Conservation (phyloP, 768 basidiomycete species). For the Boletus tomentosulus region DNA sequence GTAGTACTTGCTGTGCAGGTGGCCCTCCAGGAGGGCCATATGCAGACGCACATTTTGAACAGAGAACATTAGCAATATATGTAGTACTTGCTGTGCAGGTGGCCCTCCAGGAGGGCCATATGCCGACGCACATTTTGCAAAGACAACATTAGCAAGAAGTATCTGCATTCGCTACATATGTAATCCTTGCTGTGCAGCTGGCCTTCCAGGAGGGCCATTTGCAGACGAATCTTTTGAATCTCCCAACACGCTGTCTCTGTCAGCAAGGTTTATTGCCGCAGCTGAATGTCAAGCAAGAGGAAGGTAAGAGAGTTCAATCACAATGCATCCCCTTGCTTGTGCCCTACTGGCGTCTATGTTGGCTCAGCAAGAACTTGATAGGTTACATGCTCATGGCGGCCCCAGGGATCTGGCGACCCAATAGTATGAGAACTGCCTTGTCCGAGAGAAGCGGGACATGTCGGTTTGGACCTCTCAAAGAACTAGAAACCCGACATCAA, state of each 20-base stretch:
- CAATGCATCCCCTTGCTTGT: slow-evolving; percentile 90
- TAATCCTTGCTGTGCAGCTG: too few species aligned
- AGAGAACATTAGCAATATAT: too few species aligned
- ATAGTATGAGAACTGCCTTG: slow-evolving; percentile 91
- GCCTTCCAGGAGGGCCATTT: too few species aligned
- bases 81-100: too few species aligned
- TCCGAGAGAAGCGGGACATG: slow-evolving; percentile 92
- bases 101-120: too few species aligned
- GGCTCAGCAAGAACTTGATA: slow-evolving; percentile 77
- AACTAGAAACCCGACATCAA: slow-evolving; percentile 97
- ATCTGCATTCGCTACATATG: too few species aligned
- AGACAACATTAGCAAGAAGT: too few species aligned
- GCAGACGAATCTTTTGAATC: too few species aligned
- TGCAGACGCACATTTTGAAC: too few species aligned
- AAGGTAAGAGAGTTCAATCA: slow-evolving; percentile 78
- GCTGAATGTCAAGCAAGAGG: slow-evolving; percentile 55
- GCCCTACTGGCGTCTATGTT: slow-evolving; percentile 71
- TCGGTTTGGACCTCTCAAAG: slow-evolving; percentile 78
- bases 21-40: too few species aligned
- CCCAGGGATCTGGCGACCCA: slow-evolving; percentile 93
- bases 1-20: too few species aligned
- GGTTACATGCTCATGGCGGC: slow-evolving; percentile 67
- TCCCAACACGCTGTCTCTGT: slow-evolving; percentile 83
- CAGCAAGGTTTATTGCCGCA: slow-evolving; percentile 83
- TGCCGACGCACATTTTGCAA: too few species aligned